Conservation (phyloP, 208 protist species). For the Acanthamoeba divionensis region DNA sequence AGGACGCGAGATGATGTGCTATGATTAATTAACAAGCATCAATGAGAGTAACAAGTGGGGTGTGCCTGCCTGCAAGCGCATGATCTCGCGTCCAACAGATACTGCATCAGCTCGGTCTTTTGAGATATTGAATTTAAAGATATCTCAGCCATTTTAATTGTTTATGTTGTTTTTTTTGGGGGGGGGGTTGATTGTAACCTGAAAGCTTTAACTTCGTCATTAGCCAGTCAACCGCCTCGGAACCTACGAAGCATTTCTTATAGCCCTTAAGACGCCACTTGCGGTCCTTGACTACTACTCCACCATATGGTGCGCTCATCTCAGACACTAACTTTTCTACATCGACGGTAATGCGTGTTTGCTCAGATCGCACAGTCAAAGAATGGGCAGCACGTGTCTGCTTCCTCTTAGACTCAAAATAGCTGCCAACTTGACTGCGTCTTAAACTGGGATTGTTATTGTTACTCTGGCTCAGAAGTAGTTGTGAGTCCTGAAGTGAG, state of each 20-base stretch:
- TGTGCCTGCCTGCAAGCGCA: no score
- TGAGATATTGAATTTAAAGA: neutral
- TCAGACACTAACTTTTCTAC: conserved; percentile 8
- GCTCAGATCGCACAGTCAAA: neutral
- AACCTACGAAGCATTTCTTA: conserved; percentile 35
- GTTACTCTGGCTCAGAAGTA: no score
- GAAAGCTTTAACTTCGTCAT: conserved; percentile 31
- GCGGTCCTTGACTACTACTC: neutral
- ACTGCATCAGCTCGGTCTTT: neutral
- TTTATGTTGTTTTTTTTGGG: neutral
- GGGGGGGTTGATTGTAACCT: neutral
- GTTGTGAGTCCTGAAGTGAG: no score
- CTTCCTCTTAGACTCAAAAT: no score
- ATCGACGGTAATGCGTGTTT: neutral
- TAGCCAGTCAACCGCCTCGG: conserved; percentile 30
- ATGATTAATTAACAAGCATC: no score
- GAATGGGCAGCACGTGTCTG: neutral
- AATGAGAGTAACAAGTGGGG: no score
- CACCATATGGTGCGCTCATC: neutral
- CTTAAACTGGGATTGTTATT: no score
- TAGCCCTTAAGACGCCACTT: conserved; percentile 17
- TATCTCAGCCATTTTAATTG: neutral
- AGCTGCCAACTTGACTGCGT: no score
- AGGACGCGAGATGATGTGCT: no score
- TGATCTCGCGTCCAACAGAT: conserved; percentile 17